phyloP scores from a whole-genome alignment of 192 early-diverging fungal species.

The Powellomyces hirtus region DNA sequence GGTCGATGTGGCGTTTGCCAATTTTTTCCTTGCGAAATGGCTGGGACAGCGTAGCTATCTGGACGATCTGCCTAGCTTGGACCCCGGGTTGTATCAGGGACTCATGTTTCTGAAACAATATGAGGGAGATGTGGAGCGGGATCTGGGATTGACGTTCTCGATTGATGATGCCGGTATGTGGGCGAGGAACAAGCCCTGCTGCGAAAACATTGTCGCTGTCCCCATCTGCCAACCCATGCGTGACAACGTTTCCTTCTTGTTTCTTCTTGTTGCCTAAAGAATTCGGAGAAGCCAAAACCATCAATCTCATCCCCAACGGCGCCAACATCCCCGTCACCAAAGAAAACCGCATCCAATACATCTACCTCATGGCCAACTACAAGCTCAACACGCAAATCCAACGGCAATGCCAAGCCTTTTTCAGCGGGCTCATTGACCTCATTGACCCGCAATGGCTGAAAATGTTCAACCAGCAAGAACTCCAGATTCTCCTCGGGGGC shows the following conservation, averaged over 20 bases:
- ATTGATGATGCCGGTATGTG: constrained; percentile 37
- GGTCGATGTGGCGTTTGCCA: constrained; percentile 50
- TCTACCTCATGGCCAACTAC: constrained; percentile 85
- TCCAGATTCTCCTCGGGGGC: constrained; percentile 88
- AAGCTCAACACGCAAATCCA: constrained; percentile 81
- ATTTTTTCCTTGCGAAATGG: constrained; percentile 56
- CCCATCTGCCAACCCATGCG: no score
- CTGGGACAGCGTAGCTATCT: constrained; percentile 49
- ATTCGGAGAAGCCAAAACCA: constrained; percentile 12
- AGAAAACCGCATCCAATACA: constrained; percentile 82
- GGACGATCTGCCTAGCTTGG: constrained; percentile 51
- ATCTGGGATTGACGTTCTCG: constrained; percentile 47
- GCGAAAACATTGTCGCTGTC: no score
- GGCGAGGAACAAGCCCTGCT: constrained; percentile 30
- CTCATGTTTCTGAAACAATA: constrained; percentile 52
- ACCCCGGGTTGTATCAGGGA: constrained; percentile 47
- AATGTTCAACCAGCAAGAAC: constrained; percentile 91
- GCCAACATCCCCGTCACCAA: constrained; percentile 75
- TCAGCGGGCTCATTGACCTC: constrained; percentile 78
- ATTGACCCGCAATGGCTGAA: constrained; percentile 83
- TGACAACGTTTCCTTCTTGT: no score
- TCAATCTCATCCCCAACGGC: constrained; percentile 80
- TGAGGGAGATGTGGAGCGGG: constrained; percentile 42
- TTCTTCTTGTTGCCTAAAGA: no score
- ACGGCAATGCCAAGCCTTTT: constrained; percentile 77